Evolutionary conservation across 2,329 filamentous ascomycete species (phyloP), one percentile per base, ranked within the genome.

Genomic region (Westerdykella aurantiaca): DNA sequence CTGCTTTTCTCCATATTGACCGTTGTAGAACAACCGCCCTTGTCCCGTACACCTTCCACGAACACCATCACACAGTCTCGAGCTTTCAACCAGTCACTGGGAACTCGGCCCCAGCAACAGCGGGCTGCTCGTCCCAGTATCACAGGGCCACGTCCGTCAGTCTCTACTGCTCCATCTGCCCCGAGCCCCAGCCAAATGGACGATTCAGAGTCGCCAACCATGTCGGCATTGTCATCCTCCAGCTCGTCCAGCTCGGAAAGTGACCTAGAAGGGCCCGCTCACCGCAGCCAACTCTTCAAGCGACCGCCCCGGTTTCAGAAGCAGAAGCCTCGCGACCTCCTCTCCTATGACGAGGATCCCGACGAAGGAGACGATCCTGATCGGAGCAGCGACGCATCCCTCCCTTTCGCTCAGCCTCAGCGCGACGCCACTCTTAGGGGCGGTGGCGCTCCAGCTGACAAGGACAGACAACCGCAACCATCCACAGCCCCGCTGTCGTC

Each of bases 301-400:
- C 61, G 70, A 5, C 67, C 68, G 4, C 63, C 69, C 5, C 59
- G 61, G 18, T 68, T 67, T 43, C 60, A 56, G 37, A 46, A 57
- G 14, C 64, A 63, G 41, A 55, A 57, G 29, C 47, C 58, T 10
- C 51, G 55, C n/a, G 55, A 58, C 9, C 52, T 66, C 1, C 52
- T 60, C 16, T 50, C 59, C 23, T 56, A 60, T 22, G 54, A 58
- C 37, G 58, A 69, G 44, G 61, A 55, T 21, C 54, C 53, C 9
- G 64, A 66, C 17, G 34, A 66, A 65, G 44, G 76, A 67, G 56
- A 71, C 16, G 78, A 79, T n/a, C 76, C 79, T 2, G 80, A 79
- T 6, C 75, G 73, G 10, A 75, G 76, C 10, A 61, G 60, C 11
- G 58, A 54, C 18, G 61, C 61, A 5, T 69, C 63, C 38, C 54